Conservation (phyloP, 2,329 filamentous ascomycete species). For the Fusarium luffae region DNA sequence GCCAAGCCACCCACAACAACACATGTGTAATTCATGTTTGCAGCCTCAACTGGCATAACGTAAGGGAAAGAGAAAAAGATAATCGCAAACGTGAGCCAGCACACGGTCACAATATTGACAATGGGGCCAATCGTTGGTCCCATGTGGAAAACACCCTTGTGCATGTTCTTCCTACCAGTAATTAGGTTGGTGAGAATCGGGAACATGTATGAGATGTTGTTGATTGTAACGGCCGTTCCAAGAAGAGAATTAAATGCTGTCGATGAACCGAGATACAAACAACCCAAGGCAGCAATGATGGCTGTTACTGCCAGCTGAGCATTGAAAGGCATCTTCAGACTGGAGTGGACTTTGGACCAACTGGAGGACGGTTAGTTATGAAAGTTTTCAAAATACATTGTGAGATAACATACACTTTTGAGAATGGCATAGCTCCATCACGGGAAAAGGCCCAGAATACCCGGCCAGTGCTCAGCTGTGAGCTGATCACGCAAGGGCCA, state of each 20-base stretch:
- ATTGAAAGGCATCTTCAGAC: not conserved
- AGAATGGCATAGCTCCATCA: not conserved
- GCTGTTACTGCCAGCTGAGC: not conserved
- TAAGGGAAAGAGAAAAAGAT: slow-evolving; percentile 14
- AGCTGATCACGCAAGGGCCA: slow-evolving; percentile 1
- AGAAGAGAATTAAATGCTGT: slow-evolving; percentile 16
- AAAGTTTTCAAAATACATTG: too few species aligned
- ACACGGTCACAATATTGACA: not conserved
- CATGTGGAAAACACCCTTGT: slow-evolving; percentile 8
- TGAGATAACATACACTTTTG: not conserved
- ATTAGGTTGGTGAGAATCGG: slow-evolving; percentile 1
- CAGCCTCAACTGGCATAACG: slow-evolving; percentile 5
- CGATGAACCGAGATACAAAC: slow-evolving; percentile 4
- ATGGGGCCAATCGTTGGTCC: not conserved
- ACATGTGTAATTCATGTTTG: slow-evolving; percentile 17
- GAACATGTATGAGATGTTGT: slow-evolving; percentile 13
- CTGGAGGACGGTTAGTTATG: not conserved
- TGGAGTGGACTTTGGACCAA: slow-evolving; percentile 9
- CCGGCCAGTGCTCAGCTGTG: slow-evolving; percentile 3
- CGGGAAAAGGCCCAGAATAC: slow-evolving; percentile 20
- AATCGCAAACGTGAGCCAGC: slow-evolving; percentile 4
- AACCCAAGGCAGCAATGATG: not conserved
- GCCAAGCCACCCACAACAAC: not conserved
- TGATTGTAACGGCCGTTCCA: not conserved
- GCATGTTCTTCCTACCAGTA: slow-evolving; percentile 6